Evolutionary conservation across 768 basidiomycete genomes (phyloP), one percentile per base, ranked within the genome.

Genomic region (Trametes villosa): DNA sequence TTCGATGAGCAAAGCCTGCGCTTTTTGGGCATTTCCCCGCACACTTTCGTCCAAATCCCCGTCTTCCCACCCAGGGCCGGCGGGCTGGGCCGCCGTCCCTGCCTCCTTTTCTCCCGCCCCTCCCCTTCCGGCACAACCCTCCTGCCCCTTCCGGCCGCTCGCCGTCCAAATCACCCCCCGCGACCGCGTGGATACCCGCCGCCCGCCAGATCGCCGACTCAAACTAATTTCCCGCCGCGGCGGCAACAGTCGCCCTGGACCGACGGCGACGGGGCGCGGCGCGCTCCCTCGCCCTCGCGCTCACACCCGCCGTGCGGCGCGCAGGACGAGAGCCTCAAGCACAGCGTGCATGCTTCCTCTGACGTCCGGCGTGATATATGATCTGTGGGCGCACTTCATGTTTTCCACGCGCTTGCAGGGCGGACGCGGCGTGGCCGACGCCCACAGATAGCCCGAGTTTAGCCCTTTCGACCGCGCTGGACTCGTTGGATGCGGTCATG

Each of bases 1-100:
- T 87, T 82, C 85, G 83, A 79, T 80, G 81, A 78, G 78, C 71
- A 68, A 69, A 67, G 63, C 57, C 31, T 60, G 59, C 80, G 79
- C 68, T 70, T 67, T 70, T 72, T 70, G 70, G 72, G 70, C 68
- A 72, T 74, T 69, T 72, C 66, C 67, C 65, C 70, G 71, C 66
- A 64, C 31, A 61, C 51, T 54, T 60, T 59, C 33, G 52, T 47
- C 30, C 29, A 45, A 49, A 67, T 48, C 11, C 31, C 46, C 29
- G 30, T 22, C 55, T 57, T 62, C 51, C 50, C 55, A 50, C 62
- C 58, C 44, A 53, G 52, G 36, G 51, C 36, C 52, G 50, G 9
- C 46, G 45, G 31, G 29, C 51, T 52, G 22, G 18, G 38, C 59
- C 41, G 29, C 40, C 59, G 29, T 29, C 38, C 53, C 55, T 29